Base-by-base conservation (phyloP, 1,139 yeast species). In the Arxiozyma telluris region DNA sequence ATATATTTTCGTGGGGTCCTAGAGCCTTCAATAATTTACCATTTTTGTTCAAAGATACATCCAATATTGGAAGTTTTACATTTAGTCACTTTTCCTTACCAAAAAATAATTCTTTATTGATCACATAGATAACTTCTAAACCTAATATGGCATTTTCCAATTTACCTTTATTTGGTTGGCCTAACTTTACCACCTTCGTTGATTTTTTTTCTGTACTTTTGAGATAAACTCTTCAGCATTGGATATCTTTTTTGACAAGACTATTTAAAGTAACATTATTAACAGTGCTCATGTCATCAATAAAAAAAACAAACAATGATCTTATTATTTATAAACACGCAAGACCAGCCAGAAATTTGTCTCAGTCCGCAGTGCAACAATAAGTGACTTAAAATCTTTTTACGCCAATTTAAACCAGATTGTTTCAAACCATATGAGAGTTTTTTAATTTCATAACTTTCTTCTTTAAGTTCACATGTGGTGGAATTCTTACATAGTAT, bases 401-500 rank as follows among this genome's bases (percentile, higher is more conserved):
- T 44, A 44, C 54, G 50, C 58, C 58, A 55, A 21, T 56, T 53
- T 1, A 57, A 53, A n/a, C 57, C 58, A 20, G 48, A 44, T 39
- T 56, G 60, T 53, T 56, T 53, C 23, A 57, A 25, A 1, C 59
- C 58, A 45, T 53, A 53, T n/a, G 51, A 30, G 22, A 55, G 25
- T 57, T 57, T 1, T 53, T 49, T 20, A 55, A 47, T 44, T 17
- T 39, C 45, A 55, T 25, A 12, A 52, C 58, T 45, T 57, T 58
- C 2, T 50, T 51, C 25, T 25, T 41, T n/a, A 45, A 2, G 1
- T 43, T 23, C 49, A 49, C 25, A 39, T 56, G 58, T 17, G 61
- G 62, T 9, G 55, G 57, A 18, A 59, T 51, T 47, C 57, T 25
- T 17, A 59, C 56, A 48, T 54, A 57, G 3, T 58, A 49, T 41